Evolutionary conservation across 345 rosid genomes (phyloP), one percentile per base, ranked within the genome.

Genomic region (Euphorbia pulcherrima): DNA sequence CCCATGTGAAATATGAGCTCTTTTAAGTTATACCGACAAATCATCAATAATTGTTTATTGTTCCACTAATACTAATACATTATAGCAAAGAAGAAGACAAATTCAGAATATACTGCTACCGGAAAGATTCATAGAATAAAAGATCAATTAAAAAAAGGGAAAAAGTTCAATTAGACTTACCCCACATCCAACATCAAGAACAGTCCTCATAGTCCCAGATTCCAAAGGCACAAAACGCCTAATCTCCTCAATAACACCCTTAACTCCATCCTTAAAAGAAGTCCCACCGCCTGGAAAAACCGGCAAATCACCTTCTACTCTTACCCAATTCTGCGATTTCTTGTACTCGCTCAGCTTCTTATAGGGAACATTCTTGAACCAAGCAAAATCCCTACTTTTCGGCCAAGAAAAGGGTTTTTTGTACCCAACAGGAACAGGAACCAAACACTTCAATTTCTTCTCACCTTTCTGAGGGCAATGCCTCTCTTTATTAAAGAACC

Each of bases 281-380:
- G 94, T 86, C 9, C 92, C 93, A 0, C 96, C 96, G 11, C 91
- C 92, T 0, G 91, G 88, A 72, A 88, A 90, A 69, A 82, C 71
- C 51, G 88, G 66, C 17, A 68, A 75, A 53, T 85, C 75, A 17
- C 84, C 78, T 75, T 81, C 83, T 57, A 82, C 59, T 67, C 79
- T 68, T 68, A 90, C 80, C 92, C 90, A 85, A 68, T 90, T 90
- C 77, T 88, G 88, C 13, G 77, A 55, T 72, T 84, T 83, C 84
- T 88, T 88, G 29, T 54, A 77, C 66, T 59, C 71, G 21, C 71
- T 79, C 41, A 88, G 81, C 66, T 67, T 65, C 59, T 83, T 84
- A 50, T 65, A 84, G 2, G 97, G 92, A 37, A 86, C 83, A 65
- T 88, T 86, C 65, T 70, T 79, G 80, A 79, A 85, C 90, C 87